A percentile compares a stretch with the other conserved stretches of the same genome.
Conservation (phyloP, 208 protist genomes). For the Crithidia expoeki region DNA sequence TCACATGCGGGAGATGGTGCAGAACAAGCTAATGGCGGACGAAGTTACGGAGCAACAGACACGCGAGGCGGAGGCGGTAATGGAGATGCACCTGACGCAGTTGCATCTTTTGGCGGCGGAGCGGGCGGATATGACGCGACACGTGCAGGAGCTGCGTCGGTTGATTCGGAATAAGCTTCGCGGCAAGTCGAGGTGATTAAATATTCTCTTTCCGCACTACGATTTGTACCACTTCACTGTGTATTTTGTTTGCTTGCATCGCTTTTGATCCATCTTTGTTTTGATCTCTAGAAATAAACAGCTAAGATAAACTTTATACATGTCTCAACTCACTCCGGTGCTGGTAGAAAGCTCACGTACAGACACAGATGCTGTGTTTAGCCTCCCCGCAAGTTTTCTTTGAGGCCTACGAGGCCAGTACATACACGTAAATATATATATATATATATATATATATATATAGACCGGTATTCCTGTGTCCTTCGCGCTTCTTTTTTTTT, state of each 20-base stretch:
- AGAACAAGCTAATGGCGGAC: constrained; percentile 60
- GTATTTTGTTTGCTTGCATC: constrained; percentile 7
- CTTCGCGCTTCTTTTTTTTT: not conserved
- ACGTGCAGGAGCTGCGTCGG: constrained; percentile 45
- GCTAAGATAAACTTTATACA: too few species aligned
- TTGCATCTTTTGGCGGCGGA: constrained; percentile 39
- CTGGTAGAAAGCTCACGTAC: too few species aligned
- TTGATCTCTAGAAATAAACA: too few species aligned
- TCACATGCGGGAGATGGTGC: constrained; percentile 58
- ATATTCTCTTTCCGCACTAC: too few species aligned
- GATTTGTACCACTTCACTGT: not conserved
- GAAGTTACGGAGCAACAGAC: constrained; percentile 55
- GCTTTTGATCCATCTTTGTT: too few species aligned
- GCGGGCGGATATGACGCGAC: constrained; percentile 35
- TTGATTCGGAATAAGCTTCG: constrained; percentile 37
- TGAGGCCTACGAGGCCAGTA: too few species aligned
- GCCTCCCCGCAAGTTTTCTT: too few species aligned
- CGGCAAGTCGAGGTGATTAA: constrained; percentile 9
- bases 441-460: too few species aligned
- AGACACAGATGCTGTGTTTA: too few species aligned
- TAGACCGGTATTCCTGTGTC: not conserved
- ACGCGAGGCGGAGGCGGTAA: constrained; percentile 45
- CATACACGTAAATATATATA: too few species aligned
- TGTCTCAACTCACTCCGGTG: too few species aligned
- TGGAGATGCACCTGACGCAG: constrained; percentile 45